phyloP scores from a whole-genome alignment of 192 early-diverging fungal genomes.

The Allomyces macrogynus region DNA sequence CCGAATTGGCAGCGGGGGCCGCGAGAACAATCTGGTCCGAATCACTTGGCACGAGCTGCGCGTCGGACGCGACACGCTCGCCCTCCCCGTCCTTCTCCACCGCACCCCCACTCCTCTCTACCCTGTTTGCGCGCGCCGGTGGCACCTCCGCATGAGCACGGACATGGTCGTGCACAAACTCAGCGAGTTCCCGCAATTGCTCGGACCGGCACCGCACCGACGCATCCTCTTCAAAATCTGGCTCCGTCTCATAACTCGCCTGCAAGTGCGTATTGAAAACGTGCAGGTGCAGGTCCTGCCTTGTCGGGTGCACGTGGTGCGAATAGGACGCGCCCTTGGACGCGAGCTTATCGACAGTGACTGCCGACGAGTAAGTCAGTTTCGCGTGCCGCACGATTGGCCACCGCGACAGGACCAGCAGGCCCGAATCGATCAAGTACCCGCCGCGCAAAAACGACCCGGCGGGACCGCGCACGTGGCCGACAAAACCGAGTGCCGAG shows the following conservation, averaged over 20 bases:
- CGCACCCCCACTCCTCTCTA: not conserved
- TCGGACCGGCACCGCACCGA: not conserved
- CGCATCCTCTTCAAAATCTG: not conserved
- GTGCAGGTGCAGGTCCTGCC: not conserved
- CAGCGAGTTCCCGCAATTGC: not conserved
- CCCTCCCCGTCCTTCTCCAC: not conserved
- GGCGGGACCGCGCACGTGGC: not conserved
- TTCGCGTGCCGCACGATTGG: not conserved
- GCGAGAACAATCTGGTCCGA: not conserved
- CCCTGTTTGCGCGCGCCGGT: too few species aligned
- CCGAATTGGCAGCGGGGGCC: too few species aligned
- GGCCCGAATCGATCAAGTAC: not conserved
- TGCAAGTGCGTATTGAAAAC: not conserved
- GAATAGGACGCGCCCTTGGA: not conserved
- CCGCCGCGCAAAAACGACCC: not conserved
- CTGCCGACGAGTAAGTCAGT: not conserved
- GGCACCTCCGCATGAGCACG: not conserved
- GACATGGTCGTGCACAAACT: not conserved
- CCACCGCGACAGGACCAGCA: not conserved
- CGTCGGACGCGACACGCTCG: not conserved
- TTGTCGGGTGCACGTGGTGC: not conserved
- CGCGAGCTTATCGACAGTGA: not conserved
- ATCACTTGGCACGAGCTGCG: not conserved
- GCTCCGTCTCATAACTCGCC: not conserved
- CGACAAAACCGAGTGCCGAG: not conserved